Conservation (phyloP, 2,329 filamentous ascomycete genomes). For the Ceratocystis huliohia region DNA sequence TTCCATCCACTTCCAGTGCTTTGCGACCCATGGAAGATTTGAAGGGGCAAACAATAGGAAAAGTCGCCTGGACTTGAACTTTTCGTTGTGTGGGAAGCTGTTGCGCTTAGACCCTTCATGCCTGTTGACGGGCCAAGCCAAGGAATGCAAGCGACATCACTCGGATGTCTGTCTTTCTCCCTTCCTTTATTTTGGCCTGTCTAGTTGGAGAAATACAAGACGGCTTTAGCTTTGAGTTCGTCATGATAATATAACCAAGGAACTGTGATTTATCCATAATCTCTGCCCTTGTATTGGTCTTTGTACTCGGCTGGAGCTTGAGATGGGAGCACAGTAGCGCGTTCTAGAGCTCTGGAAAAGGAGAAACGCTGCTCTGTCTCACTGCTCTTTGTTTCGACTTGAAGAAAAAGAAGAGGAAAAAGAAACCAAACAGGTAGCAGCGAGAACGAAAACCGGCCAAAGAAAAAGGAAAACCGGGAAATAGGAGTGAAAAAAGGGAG, state of each 20-base stretch:
- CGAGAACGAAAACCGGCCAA: not conserved
- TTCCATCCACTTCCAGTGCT: not conserved
- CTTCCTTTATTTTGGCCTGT: not conserved
- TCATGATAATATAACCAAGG: not conserved
- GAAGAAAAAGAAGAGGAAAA: not conserved
- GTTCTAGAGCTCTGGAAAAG: too few species aligned
- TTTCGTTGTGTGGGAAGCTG: not conserved
- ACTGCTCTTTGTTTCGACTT: not conserved
- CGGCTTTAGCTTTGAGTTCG: too few species aligned
- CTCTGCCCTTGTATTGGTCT: not conserved
- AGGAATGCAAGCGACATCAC: slow-evolving; percentile 2
- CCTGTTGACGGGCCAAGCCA: not conserved
- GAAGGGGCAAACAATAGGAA: not conserved
- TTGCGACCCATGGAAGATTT: not conserved
- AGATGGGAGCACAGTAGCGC: not conserved
- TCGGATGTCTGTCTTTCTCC: not conserved
- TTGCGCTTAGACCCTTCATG: not conserved
- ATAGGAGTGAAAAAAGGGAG: not conserved
- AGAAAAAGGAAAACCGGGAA: not conserved
- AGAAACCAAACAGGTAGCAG: not conserved
- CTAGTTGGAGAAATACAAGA: not conserved
- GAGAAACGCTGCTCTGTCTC: too few species aligned
- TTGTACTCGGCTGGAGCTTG: too few species aligned
- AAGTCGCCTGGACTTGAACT: not conserved
- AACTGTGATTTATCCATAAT: not conserved